Conservation (phyloP, 805 yeast species). For the Pichia phayaonensis region DNA sequence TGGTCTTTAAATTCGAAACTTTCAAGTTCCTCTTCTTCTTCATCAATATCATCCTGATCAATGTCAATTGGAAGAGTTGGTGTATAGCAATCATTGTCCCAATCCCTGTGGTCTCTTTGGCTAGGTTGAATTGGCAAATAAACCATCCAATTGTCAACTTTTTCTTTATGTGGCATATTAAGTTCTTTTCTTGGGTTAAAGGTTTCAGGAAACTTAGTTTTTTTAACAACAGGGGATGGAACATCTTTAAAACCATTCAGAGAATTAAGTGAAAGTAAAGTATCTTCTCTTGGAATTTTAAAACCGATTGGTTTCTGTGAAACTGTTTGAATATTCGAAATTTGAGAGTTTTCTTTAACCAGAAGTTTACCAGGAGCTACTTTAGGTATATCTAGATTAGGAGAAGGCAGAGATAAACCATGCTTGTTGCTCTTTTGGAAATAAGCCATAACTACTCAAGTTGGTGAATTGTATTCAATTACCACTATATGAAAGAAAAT, state of each 20-base stretch:
- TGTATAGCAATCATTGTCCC: conserved; percentile 44
- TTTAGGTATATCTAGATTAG: background rate
- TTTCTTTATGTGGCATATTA: conserved; percentile 61
- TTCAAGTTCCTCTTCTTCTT: conserved; percentile 12
- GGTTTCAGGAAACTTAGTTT: conserved; percentile 31
- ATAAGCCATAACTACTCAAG: background rate
- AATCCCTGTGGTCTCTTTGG: conserved; percentile 15
- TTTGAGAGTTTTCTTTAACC: background rate
- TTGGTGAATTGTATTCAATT: background rate
- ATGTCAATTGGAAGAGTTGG: conserved; percentile 31
- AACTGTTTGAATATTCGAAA: background rate
- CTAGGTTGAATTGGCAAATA: conserved; percentile 42
- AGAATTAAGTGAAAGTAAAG: background rate
- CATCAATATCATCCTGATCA: conserved; percentile 8
- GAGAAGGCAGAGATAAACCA: background rate
- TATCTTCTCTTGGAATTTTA: background rate
- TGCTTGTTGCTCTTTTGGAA: background rate
- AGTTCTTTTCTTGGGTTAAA: conserved; percentile 58
- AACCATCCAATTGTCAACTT: conserved; percentile 57
- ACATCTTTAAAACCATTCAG: background rate
- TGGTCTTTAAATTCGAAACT: conserved; percentile 28
- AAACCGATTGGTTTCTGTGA: background rate
- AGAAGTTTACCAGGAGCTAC: background rate
- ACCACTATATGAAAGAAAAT: background rate
- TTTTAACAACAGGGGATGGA: background rate